phyloP scores from a whole-genome alignment of 225 moss, liverwort and hornwort genomes.

The Anthoceros angustus region DNA sequence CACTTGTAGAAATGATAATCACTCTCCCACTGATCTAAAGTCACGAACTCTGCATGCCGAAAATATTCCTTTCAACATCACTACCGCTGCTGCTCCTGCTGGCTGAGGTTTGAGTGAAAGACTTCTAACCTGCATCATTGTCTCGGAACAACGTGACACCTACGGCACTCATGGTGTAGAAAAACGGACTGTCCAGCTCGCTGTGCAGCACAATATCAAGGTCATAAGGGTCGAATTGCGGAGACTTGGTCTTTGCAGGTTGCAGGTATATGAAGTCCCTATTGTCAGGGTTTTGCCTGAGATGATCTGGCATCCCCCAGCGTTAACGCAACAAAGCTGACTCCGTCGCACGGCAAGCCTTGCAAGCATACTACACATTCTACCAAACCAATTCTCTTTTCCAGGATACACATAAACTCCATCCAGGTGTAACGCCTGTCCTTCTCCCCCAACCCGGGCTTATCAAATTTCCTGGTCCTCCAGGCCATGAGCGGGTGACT shows the following conservation, averaged over 20 bases:
- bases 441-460: constrained; percentile 29
- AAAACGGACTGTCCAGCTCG: constrained; percentile 42
- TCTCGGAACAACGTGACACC: constrained; percentile 63
- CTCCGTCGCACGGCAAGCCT: background rate
- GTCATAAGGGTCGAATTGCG: constrained; percentile 68
- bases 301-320: constrained; percentile 32
- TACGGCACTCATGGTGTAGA: constrained; percentile 66
- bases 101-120: background rate
- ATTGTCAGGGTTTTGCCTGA: constrained; percentile 44
- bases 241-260: constrained; percentile 33
- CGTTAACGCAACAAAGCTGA: background rate
- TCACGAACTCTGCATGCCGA: constrained; percentile 41
- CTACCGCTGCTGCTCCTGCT: background rate
- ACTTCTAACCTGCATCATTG: constrained; percentile 40
- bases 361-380: background rate
- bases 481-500: constrained; percentile 2
- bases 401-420: constrained; percentile 26
- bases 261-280: constrained; percentile 72
- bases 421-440: constrained; percentile 29
- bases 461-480: constrained; percentile 30
- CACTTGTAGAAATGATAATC: constrained; percentile 51
- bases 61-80: background rate
- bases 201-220: constrained; percentile 69
- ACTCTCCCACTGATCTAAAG: constrained; percentile 78
- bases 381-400: background rate